Conservation (phyloP, 2,329 filamentous ascomycete species). For the Ophiostoma quercus region DNA sequence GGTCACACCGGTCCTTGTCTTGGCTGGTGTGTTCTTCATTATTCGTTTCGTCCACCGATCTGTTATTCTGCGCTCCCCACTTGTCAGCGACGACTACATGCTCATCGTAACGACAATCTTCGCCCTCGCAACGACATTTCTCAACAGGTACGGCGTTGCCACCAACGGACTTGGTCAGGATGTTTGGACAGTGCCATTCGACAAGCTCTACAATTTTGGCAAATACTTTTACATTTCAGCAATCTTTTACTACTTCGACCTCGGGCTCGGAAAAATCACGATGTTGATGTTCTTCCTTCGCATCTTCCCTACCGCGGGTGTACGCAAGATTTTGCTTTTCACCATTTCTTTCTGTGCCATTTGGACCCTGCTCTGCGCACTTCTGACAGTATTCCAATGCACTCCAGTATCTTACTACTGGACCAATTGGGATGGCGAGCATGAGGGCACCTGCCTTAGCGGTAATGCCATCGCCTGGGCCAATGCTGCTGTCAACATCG, state of each 20-base stretch:
- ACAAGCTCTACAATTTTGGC: conserved; percentile 42
- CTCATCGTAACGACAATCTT: conserved; percentile 30
- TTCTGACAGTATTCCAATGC: conserved; percentile 48
- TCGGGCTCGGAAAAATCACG: conserved; percentile 46
- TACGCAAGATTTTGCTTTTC: conserved; percentile 40
- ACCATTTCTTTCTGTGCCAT: conserved; percentile 39
- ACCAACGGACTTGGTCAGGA: conserved; percentile 46
- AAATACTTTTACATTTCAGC: conserved; percentile 41
- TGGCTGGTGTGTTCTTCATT: conserved; percentile 37
- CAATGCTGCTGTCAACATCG: conserved; percentile 50
- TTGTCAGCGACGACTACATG: conserved; percentile 36
- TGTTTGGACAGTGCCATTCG: conserved; percentile 44
- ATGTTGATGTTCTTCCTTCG: conserved; percentile 52
- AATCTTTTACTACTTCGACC: conserved; percentile 44
- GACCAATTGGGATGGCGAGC: conserved; percentile 47
- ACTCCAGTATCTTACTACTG: conserved; percentile 49
- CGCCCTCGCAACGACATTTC: conserved; percentile 31
- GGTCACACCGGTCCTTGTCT: conserved; percentile 32
- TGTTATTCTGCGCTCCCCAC: conserved; percentile 30
- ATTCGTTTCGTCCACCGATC: conserved; percentile 38
- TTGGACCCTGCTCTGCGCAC: conserved; percentile 40
- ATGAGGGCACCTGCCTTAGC: conserved; percentile 45
- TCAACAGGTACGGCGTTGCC: conserved; percentile 33
- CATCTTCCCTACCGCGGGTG: conserved; percentile 43
- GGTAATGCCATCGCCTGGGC: conserved; percentile 47